Conservation (phyloP, 1,284 basidiomycete genomes). For the Trichosporon sp. region DNA sequence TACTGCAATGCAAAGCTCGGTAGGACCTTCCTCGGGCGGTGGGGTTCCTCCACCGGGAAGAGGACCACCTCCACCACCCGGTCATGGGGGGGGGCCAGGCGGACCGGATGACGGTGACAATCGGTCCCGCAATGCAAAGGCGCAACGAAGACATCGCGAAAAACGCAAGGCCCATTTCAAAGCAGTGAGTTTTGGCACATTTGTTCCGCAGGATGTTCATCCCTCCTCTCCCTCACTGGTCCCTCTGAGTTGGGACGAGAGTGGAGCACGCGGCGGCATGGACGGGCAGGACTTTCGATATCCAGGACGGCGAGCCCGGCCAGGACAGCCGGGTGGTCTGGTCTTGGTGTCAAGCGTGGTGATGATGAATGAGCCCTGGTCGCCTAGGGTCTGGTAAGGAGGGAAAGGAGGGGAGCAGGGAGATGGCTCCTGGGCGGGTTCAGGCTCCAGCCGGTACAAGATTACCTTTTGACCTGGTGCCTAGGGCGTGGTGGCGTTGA, state of each 20-base stretch:
- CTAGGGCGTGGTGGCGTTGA: conserved; percentile 13
- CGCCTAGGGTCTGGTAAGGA: conserved; percentile 7
- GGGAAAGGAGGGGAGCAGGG: background rate
- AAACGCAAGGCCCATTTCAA: conserved; percentile 92
- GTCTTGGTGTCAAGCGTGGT: conserved; percentile 10
- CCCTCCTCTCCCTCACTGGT: background rate
- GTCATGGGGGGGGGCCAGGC: conserved; percentile 12
- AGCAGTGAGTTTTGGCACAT: conserved; percentile 62
- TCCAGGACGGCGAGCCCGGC: background rate
- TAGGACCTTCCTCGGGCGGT: conserved; percentile 18
- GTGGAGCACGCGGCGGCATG: background rate
- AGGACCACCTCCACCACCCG: conserved; percentile 21
- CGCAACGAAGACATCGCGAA: conserved; percentile 84
- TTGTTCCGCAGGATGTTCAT: background rate
- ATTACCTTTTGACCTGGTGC: conserved; percentile 18
- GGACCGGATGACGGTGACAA: conserved; percentile 49
- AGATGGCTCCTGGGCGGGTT: background rate
- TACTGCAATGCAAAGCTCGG: conserved; percentile 13
- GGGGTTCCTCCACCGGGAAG: conserved; percentile 17
- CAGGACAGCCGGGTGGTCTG: conserved; percentile 14
- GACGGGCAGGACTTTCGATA: background rate
- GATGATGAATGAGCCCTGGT: conserved; percentile 8
- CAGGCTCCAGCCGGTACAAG: conserved; percentile 2
- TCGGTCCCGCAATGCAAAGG: conserved; percentile 72
- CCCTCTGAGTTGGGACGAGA: background rate